These are phyloP conservation scores for Fusarium albosuccineum DNA, from an alignment of 2,329 filamentous ascomycete genomes.

Conservation along the genomic window DNA sequence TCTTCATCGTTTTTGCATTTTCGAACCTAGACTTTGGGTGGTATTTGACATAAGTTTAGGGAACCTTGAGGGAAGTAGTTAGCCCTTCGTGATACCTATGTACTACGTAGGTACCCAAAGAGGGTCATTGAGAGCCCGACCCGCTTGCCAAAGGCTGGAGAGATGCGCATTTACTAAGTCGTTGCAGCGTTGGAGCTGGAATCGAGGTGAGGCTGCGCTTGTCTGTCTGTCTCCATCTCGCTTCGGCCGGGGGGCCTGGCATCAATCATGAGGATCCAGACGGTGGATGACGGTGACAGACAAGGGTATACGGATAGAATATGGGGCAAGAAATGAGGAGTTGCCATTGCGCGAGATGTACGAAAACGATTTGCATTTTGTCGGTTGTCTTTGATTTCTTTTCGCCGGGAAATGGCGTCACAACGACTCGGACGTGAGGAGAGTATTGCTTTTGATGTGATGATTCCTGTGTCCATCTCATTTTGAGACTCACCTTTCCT, in stretches of 20 bases:
- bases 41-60: too few species aligned
- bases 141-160: too few species aligned
- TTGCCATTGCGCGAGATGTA: background rate
- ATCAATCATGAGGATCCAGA: conserved; percentile 29
- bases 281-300: conserved; percentile 16
- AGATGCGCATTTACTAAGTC: conserved; percentile 24
- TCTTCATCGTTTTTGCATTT: too few species aligned
- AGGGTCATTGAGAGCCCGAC: too few species aligned
- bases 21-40: too few species aligned
- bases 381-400: background rate
- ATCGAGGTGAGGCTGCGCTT: conserved; percentile 23
- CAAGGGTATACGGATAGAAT: conserved; percentile 28
- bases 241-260: conserved; percentile 26
- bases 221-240: conserved; percentile 19
- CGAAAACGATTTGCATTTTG: conserved; percentile 1
- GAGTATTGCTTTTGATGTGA: conserved; percentile 32
- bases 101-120: too few species aligned
- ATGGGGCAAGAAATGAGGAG: conserved; percentile 16
- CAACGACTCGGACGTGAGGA: background rate
- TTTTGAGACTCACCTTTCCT: conserved; percentile 29
- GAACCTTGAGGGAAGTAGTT: too few species aligned
- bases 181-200: conserved; percentile 14
- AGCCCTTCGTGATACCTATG: too few species aligned
- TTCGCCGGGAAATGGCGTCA: background rate
- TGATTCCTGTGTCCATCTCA: conserved; percentile 11